Percentiles rank a stretch among this genome's conserved stretches.
Evolutionary conservation across 768 basidiomycete genomes (phyloP).

Genomic region (Gloeophyllum trabeum): DNA sequence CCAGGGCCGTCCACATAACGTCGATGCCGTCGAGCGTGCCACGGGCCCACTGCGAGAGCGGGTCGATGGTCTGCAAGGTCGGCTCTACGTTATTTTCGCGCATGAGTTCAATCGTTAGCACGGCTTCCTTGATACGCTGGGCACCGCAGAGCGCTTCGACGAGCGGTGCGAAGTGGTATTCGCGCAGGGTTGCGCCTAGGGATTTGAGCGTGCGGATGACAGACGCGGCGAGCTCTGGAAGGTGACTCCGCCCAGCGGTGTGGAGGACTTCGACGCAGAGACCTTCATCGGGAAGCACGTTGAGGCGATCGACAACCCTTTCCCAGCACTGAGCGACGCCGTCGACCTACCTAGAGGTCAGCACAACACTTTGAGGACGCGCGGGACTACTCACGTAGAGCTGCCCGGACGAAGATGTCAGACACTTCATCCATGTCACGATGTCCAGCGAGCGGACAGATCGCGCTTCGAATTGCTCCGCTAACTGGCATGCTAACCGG

Average conservation of each 20-base stretch:
- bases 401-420: conserved; percentile 49
- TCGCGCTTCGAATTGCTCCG: conserved; percentile 42
- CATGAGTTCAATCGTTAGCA: conserved; percentile 50
- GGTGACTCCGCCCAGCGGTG: conserved; percentile 64
- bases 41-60: conserved; percentile 39
- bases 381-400: conserved; percentile 52
- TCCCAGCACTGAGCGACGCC: conserved; percentile 60
- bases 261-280: conserved; percentile 57
- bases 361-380: neutral
- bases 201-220: conserved; percentile 45
- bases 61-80: conserved; percentile 35
- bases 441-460: conserved; percentile 41
- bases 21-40: conserved; percentile 45
- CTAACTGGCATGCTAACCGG: conserved; percentile 64
- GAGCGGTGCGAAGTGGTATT: conserved; percentile 70
- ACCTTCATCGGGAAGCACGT: conserved; percentile 63
- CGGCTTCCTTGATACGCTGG: conserved; percentile 48
- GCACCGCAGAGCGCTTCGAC: conserved; percentile 61
- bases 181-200: conserved; percentile 38
- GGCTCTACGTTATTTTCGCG: conserved; percentile 39
- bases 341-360: conserved; percentile 33
- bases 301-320: conserved; percentile 36
- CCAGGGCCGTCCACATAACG: conserved; percentile 48
- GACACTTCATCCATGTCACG: conserved; percentile 53
- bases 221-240: conserved; percentile 56